These are phyloP conservation scores for Millerozyma acaciae DNA, from an alignment of 805 yeast species.

Conservation along the genomic window DNA sequence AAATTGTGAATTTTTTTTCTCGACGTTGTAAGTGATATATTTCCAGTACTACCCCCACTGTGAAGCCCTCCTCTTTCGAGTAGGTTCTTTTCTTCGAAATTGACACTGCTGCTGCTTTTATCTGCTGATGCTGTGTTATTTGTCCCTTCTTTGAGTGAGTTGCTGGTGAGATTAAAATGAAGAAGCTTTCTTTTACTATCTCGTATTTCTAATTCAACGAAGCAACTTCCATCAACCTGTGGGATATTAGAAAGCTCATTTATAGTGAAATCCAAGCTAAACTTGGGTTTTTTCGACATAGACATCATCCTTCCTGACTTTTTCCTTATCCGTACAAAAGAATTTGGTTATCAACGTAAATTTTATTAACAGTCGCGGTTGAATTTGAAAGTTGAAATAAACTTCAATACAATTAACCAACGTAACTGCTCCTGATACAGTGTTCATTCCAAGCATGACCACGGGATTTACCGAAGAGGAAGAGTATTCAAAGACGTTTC, in stretches of 20 bases:
- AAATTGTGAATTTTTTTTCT: constrained; percentile 33
- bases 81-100: background rate
- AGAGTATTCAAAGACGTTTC: no score
- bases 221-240: constrained; percentile 65
- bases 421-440: no score
- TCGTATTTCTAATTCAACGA: constrained; percentile 57
- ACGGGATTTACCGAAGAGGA: no score
- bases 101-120: background rate
- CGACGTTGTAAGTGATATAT: constrained; percentile 28
- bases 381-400: no score
- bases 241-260: constrained; percentile 83
- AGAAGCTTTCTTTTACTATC: constrained; percentile 36
- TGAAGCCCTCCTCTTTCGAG: no score
- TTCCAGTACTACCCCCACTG: constrained; percentile 5
- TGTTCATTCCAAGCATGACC: no score
- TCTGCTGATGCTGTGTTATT: background rate
- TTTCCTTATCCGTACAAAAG: no score
- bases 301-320: constrained; percentile 5
- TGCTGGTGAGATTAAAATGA: background rate
- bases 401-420: no score
- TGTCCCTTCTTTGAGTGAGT: background rate
- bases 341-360: no score
- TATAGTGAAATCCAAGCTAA: constrained; percentile 54
- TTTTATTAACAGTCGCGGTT: no score
- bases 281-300: constrained; percentile 50